Evolutionary conservation across 441 rosid species (phyloP), one percentile per base, ranked within the genome.

Genomic region (Gossypium aridum): DNA sequence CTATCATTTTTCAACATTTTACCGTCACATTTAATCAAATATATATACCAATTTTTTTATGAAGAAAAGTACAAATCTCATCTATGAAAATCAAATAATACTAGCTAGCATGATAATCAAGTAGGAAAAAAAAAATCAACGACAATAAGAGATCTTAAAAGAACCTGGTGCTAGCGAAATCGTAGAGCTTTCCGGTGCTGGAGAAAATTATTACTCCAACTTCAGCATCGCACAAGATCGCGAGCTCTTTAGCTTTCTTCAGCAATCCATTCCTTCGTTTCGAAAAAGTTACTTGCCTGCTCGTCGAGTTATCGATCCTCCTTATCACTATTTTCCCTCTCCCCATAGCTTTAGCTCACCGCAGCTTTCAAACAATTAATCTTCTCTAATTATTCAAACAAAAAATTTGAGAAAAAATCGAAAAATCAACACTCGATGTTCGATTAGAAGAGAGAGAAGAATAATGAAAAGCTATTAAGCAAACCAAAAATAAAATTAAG

Each of bases 201-300:
- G 97, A 92, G 81, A 92, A 92, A 70, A 92, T 86, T 10, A 87
- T 74, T 45, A 90, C 91, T 66, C 95, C 97, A 69, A 90, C 91
- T 71, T 92, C 93, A 0, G 93, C 97, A 75, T 91, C 97, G 80
- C 94, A 90, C 55, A 91, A 79, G 78, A 91, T 91, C 63, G 89
- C 87, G 6, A 91, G 76, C 80, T 91, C 97, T 80, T 88, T 88
- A 43, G 97, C 93, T 62, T 91, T 91, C 84, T 91, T 91, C 83
- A 91, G 69, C 81, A 91, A 75, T 62, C 97, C 94, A 62, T 80
- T 88, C 73, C 97, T 78, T 70, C 94, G 75, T 79, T 91, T 91
- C 23, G 93, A 92, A 65, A 92, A 92, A 63, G 97, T 92, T 64
- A 90, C 97, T 86, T 92, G 97, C 79, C 97, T 76, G 81, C 92